Evolutionary conservation across 495 filamentous ascomycete species (phyloP).

Genomic region (Penicillium lagena): DNA sequence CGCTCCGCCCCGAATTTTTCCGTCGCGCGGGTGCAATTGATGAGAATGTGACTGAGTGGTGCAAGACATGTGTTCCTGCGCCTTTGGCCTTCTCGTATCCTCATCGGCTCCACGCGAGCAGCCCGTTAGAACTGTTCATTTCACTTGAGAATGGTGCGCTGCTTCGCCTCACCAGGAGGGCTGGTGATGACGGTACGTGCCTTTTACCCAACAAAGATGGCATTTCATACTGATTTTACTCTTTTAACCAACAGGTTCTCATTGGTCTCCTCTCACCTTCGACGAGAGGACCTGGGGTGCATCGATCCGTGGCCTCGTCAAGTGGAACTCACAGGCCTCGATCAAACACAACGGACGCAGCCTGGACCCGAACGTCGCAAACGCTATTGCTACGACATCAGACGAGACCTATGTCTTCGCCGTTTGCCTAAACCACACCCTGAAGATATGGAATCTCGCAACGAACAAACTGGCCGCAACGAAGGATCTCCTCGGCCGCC

Average conservation of each 20-base stretch:
- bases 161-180: slow-evolving; percentile 60
- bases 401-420: slow-evolving; percentile 71
- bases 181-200: slow-evolving; percentile 57
- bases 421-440: slow-evolving; percentile 75
- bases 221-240: background rate
- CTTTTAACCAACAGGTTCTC: slow-evolving; percentile 31
- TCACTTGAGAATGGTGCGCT: slow-evolving; percentile 79
- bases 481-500: slow-evolving; percentile 61
- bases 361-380: slow-evolving; percentile 58
- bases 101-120: slow-evolving; percentile 72
- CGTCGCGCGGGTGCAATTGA: slow-evolving; percentile 59
- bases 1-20: slow-evolving; percentile 75
- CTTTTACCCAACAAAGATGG: slow-evolving; percentile 4
- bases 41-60: slow-evolving; percentile 65
- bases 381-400: slow-evolving; percentile 57
- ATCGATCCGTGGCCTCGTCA: slow-evolving; percentile 63
- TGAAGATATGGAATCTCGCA: slow-evolving; percentile 79
- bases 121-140: slow-evolving; percentile 64
- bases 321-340: slow-evolving; percentile 60
- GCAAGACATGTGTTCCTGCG: slow-evolving; percentile 63
- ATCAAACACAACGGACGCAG: slow-evolving; percentile 58
- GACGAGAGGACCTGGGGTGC: slow-evolving; percentile 73
- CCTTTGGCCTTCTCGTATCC: slow-evolving; percentile 72
- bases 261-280: slow-evolving; percentile 74
- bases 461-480: slow-evolving; percentile 66